phyloP scores from a whole-genome alignment of 805 yeast species.

The Schwanniomyces vanrijiae region DNA sequence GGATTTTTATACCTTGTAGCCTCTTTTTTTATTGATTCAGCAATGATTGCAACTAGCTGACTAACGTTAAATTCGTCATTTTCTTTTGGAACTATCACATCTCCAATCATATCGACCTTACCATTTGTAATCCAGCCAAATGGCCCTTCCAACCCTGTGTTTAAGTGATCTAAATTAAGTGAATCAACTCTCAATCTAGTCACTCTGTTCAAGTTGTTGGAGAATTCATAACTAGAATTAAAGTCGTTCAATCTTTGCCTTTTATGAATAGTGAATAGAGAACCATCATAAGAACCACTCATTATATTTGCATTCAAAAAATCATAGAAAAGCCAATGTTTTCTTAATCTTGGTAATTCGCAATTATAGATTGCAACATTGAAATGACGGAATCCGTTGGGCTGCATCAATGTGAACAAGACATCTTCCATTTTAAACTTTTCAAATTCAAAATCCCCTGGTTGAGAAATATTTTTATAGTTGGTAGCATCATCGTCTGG shows the following conservation, averaged over 20 bases:
- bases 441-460: conserved; percentile 93
- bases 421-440: conserved; percentile 82
- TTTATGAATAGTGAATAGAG: conserved; percentile 88
- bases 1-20: conserved; percentile 44
- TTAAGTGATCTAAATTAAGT: conserved; percentile 82
- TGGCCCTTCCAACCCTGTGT: conserved; percentile 89
- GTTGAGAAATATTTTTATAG: conserved; percentile 67
- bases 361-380: conserved; percentile 86
- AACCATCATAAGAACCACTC: conserved; percentile 90
- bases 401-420: conserved; percentile 78
- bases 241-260: conserved; percentile 60
- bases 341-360: conserved; percentile 74
- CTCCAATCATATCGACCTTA: conserved; percentile 90
- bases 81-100: conserved; percentile 75
- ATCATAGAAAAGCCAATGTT: conserved; percentile 93
- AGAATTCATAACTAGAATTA: conserved; percentile 14
- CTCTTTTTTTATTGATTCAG: conserved; percentile 48
- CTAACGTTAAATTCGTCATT: conserved; percentile 48
- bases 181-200: conserved; percentile 84
- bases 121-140: conserved; percentile 97
- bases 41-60: conserved; percentile 51
- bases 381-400: conserved; percentile 77
- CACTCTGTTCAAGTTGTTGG: conserved; percentile 40
- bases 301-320: conserved; percentile 78
- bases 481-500: conserved; percentile 80